phyloP scores from a whole-genome alignment of 352 stramenopile species.

The Globisporangium orthogonon region DNA sequence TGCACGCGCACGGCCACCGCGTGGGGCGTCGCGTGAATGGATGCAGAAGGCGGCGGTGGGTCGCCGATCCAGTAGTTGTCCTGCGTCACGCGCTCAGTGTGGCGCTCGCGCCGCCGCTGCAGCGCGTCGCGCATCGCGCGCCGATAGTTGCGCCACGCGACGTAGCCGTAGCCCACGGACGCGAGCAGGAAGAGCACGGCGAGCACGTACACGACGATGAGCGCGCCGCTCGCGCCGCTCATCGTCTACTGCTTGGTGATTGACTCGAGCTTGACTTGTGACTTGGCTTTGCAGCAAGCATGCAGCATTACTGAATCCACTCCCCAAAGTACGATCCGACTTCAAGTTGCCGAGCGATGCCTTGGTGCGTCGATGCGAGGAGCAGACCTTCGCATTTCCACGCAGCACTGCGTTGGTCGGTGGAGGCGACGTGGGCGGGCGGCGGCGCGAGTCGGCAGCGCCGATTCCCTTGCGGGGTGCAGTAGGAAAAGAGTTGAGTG shows the following conservation, averaged over 20 bases:
- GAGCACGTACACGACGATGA: constrained; percentile 23
- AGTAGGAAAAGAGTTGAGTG: too few species aligned
- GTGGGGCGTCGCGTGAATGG: background rate
- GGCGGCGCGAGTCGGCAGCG: too few species aligned
- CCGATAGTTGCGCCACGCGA: constrained; percentile 30
- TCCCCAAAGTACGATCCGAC: too few species aligned
- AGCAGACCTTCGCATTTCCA: too few species aligned
- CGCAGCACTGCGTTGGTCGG: too few species aligned
- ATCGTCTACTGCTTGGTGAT: constrained; percentile 56
- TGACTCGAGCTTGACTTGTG: too few species aligned
- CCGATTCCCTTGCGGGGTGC: too few species aligned
- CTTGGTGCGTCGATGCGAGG: too few species aligned
- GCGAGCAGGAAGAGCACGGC: constrained; percentile 21
- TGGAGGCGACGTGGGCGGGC: too few species aligned
- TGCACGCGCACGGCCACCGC: background rate
- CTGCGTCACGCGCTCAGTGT: constrained; percentile 14
- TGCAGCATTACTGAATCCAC: too few species aligned
- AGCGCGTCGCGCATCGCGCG: constrained; percentile 22
- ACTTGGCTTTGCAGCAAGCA: background rate
- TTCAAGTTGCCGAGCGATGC: too few species aligned
- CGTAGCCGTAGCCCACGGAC: constrained; percentile 20
- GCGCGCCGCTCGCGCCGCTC: constrained; percentile 1
- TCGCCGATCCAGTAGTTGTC: constrained; percentile 30
- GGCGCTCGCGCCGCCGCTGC: constrained; percentile 17
- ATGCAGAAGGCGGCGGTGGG: background rate